These are phyloP conservation scores for Monosporascus sp. DNA, from an alignment of 2,329 filamentous ascomycete species.

Conservation along the genomic window DNA sequence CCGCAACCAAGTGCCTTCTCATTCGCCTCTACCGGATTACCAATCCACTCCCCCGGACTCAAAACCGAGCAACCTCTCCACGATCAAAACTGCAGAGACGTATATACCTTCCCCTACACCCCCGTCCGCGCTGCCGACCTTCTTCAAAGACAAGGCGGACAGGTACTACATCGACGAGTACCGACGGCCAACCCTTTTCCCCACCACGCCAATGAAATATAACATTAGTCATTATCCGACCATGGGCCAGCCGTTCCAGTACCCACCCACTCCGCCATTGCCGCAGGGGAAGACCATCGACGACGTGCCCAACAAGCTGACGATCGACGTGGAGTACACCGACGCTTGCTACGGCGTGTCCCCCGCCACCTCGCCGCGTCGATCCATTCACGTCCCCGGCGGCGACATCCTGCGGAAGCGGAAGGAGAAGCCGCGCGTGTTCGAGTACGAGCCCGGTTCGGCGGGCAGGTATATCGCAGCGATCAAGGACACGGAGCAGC, in stretches of 20 bases:
- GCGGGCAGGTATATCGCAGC: neutral
- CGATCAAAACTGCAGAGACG: too few relatives aligned
- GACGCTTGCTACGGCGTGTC: neutral
- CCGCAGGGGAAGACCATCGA: conserved; percentile 2
- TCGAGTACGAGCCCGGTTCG: neutral
- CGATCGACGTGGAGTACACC: neutral
- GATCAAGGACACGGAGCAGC: neutral
- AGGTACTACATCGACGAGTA: neutral
- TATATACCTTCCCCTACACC: too few relatives aligned
- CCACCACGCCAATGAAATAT: neutral
- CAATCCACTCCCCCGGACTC: too few relatives aligned
- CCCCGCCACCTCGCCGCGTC: neutral
- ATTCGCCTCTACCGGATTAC: too few relatives aligned
- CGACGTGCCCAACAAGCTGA: neutral
- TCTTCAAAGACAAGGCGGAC: too few relatives aligned
- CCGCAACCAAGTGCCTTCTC: too few relatives aligned
- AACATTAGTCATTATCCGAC: too few relatives aligned
- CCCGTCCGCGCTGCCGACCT: too few relatives aligned
- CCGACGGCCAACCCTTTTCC: neutral
- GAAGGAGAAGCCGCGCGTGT: neutral
- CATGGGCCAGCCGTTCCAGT: neutral
- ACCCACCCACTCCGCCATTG: neutral
- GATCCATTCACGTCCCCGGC: neutral
- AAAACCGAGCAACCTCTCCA: too few relatives aligned
- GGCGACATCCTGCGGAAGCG: neutral